A percentile compares a stretch with the other conserved stretches of the same genome.
phyloP scores from a whole-genome alignment of 192 early-diverging fungal genomes.

The Backusella westeae region DNA sequence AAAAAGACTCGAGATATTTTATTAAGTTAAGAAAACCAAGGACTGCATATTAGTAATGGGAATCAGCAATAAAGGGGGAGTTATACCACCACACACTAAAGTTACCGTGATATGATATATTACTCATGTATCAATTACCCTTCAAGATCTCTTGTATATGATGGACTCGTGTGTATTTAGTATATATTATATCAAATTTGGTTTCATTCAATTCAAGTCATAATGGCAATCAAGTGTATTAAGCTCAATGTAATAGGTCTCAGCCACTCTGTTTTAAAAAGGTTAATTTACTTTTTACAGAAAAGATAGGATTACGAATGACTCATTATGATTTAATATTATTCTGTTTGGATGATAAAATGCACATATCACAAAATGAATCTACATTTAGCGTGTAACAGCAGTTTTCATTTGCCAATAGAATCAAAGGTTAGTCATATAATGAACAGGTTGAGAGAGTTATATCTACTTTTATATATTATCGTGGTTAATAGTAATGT shows the following conservation, averaged over 20 bases:
- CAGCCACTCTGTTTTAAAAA: not conserved
- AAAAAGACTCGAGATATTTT: not conserved
- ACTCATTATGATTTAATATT: not conserved
- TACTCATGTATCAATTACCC: not conserved
- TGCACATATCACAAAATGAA: not conserved
- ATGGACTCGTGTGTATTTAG: not conserved
- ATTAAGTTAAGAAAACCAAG: not conserved
- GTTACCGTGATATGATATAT: not conserved
- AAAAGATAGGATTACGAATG: not conserved
- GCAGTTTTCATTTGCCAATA: no score
- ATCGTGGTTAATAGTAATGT: no score
- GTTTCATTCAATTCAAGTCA: not conserved
- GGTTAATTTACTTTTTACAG: not conserved
- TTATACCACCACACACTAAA: not conserved
- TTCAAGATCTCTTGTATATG: not conserved
- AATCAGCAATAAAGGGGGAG: not conserved
- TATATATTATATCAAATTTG: not conserved
- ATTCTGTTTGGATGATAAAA: not conserved
- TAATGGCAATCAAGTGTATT: not conserved
- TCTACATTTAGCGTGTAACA: no score
- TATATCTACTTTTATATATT: no score
- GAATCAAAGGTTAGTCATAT: no score
- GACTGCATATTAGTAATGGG: not conserved
- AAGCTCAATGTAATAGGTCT: not conserved
- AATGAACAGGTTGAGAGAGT: no score